Conservation (phyloP, 2,329 filamentous ascomycete genomes). For the Monilinia laxa region DNA sequence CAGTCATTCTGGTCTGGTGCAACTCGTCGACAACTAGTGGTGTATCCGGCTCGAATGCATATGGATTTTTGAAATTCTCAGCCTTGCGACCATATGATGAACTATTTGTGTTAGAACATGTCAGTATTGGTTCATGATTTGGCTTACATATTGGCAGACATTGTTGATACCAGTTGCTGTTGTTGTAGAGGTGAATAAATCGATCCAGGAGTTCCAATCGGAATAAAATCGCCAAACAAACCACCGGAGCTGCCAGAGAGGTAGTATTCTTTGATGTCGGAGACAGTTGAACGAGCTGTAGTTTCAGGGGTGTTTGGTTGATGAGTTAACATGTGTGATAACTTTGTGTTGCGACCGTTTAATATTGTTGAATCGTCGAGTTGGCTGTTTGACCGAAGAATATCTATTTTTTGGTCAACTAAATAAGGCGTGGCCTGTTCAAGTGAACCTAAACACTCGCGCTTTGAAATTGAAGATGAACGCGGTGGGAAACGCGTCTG, state of each 20-base stretch:
- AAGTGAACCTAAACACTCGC: not conserved
- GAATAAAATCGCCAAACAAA: slow-evolving; percentile 19
- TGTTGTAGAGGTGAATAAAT: slow-evolving; percentile 15
- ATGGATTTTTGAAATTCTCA: slow-evolving; percentile 25
- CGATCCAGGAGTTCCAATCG: slow-evolving; percentile 16
- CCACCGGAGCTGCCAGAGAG: slow-evolving; percentile 10
- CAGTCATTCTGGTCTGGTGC: slow-evolving; percentile 33
- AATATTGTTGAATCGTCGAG: not conserved
- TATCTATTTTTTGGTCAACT: not conserved
- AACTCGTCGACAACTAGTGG: slow-evolving; percentile 27
- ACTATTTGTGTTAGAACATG: slow-evolving; percentile 7
- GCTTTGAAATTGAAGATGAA: slow-evolving; percentile 14
- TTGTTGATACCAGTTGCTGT: not conserved
- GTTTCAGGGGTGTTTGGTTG: not conserved
- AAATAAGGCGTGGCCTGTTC: not conserved
- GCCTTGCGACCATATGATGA: slow-evolving; percentile 8
- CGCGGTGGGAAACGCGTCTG: slow-evolving; percentile 19
- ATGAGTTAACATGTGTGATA: not conserved
- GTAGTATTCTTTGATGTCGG: slow-evolving; percentile 17
- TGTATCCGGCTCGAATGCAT: slow-evolving; percentile 35
- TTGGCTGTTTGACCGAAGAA: slow-evolving; percentile 1
- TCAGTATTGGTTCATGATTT: not conserved
- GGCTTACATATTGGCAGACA: slow-evolving; percentile 2
- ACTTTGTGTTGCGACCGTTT: slow-evolving; percentile 1
- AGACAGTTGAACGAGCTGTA: slow-evolving; percentile 12